A percentile compares a stretch with the other conserved stretches of the same genome.
Evolutionary conservation across 352 stramenopile genomes (phyloP).

Genomic region (Globisporangium recalcitrans): DNA sequence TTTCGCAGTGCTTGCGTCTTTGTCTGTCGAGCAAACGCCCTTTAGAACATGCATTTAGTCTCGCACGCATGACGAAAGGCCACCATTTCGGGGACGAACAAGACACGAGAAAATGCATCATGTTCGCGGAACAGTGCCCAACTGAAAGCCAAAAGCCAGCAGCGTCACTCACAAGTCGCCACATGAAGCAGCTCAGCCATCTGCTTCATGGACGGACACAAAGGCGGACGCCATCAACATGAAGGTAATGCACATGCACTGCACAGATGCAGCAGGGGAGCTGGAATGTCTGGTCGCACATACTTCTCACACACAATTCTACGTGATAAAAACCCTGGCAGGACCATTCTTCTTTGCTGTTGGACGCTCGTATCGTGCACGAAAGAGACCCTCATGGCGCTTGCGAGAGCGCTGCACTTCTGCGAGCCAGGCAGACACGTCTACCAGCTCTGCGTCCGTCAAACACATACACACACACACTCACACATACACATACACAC

Average conservation of each 20-base stretch:
- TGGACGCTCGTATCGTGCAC: slow-evolving; percentile 73
- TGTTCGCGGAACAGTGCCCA: slow-evolving; percentile 5
- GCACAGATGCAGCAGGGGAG: background rate
- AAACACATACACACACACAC: background rate
- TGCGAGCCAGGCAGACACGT: slow-evolving; percentile 11
- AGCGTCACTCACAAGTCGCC: background rate
- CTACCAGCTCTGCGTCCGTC: slow-evolving; percentile 8
- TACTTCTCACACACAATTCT: slow-evolving; percentile 87
- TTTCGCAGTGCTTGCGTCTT: too few species aligned
- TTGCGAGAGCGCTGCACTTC: slow-evolving; percentile 32
- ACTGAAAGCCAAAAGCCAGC: background rate
- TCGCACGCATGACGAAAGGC: background rate
- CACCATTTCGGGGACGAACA: background rate
- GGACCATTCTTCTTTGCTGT: slow-evolving; percentile 56
- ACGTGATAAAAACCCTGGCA: slow-evolving; percentile 86
- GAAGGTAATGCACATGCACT: background rate
- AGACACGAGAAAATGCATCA: background rate
- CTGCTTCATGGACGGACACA: background rate
- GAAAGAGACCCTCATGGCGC: background rate
- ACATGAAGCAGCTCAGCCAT: background rate
- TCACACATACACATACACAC: background rate
- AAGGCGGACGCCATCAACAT: background rate
- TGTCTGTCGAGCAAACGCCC: background rate
- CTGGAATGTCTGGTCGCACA: too few species aligned
- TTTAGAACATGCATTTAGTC: background rate